A percentile compares a stretch with the other conserved stretches of the same genome.
phyloP scores from a whole-genome alignment of 306 rosid genomes.

The Prunus kanzakura region DNA sequence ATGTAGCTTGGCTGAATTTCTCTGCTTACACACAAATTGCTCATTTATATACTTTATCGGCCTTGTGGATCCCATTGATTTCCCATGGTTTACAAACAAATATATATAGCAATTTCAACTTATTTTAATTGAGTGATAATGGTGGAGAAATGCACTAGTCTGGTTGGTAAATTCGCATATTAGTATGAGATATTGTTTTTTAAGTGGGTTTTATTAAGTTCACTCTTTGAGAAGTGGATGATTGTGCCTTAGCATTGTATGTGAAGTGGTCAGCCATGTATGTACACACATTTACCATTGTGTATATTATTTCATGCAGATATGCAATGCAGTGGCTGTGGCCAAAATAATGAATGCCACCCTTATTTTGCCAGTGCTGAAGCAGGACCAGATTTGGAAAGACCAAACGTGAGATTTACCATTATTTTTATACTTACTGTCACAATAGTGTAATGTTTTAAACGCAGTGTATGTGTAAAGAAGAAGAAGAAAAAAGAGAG shows the following conservation, averaged over 20 bases:
- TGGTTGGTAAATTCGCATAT: background rate
- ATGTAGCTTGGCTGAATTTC: background rate
- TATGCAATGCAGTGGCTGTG: conserved; percentile 99
- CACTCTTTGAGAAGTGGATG: background rate
- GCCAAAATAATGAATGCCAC: conserved; percentile 97
- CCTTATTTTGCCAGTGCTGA: conserved; percentile 92
- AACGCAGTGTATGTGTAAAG: background rate
- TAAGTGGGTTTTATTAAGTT: background rate
- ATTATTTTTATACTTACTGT: background rate
- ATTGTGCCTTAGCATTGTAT: background rate
- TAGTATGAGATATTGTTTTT: background rate
- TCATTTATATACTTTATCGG: background rate
- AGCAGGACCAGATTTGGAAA: conserved; percentile 99
- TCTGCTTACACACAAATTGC: background rate
- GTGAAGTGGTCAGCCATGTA: background rate
- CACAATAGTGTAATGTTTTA: background rate
- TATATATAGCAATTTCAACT: background rate
- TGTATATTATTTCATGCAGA: conserved; percentile 48
- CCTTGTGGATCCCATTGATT: background rate
- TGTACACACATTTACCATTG: background rate
- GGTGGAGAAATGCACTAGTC: background rate
- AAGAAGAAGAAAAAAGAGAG: background rate
- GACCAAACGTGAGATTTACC: conserved; percentile 84
- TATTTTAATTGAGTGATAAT: background rate
- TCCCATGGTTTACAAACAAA: background rate